These are phyloP conservation scores for Xylariales sp. DNA, from an alignment of 2,329 filamentous ascomycete genomes.

Conservation along the genomic window DNA sequence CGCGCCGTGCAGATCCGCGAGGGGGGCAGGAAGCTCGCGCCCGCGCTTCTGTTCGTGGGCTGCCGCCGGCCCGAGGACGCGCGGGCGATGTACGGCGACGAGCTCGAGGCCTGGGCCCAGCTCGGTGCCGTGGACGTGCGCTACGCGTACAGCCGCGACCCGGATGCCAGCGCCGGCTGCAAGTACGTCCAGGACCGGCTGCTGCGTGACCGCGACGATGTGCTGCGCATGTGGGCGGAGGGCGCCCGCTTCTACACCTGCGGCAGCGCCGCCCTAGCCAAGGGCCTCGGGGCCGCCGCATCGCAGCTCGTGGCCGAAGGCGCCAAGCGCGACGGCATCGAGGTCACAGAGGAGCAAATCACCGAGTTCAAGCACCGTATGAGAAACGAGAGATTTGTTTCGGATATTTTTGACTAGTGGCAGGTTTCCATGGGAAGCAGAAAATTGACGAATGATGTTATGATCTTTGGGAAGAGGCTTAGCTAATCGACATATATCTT, in stretches of 20 bases:
- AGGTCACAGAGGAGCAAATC: no score
- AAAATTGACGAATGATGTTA: no score
- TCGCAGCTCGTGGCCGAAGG: no score
- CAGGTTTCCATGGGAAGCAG: no score
- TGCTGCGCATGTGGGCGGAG: neutral
- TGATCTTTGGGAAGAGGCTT: no score
- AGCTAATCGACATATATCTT: no score
- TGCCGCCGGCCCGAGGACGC: slow-evolving; percentile 2
- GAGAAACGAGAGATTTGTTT: no score
- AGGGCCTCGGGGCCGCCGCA: no score
- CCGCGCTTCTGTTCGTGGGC: slow-evolving; percentile 2
- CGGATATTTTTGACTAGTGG: no score
- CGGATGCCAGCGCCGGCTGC: neutral
- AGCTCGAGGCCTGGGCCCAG: neutral
- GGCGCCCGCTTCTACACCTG: slow-evolving; percentile 3
- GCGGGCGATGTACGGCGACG: slow-evolving; percentile 1
- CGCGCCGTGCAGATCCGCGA: neutral
- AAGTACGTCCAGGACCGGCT: slow-evolving; percentile 2
- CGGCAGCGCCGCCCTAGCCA: slow-evolving; percentile 7
- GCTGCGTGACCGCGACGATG: slow-evolving; percentile 1
- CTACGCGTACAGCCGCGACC: neutral
- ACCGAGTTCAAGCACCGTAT: no score
- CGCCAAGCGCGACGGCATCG: no score
- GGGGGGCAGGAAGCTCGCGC: neutral
- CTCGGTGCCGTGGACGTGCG: slow-evolving; percentile 4